Evolutionary conservation across 345 rosid species (phyloP).

Genomic region (Corymbia maculata): DNA sequence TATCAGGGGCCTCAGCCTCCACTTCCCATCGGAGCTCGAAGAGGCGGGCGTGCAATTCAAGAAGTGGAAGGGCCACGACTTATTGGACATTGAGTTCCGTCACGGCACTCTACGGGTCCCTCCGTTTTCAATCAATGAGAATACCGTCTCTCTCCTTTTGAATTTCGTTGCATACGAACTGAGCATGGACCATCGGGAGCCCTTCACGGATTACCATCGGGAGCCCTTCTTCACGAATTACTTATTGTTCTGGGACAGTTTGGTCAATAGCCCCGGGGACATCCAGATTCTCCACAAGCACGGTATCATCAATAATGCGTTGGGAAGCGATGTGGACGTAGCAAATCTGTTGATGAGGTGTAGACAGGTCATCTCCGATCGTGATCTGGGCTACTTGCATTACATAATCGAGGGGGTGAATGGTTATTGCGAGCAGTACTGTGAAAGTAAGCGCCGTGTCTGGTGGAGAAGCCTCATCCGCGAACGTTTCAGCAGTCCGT

Average conservation of each 20-base stretch:
- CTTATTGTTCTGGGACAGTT: slow-evolving; percentile 1
- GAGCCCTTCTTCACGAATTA: slow-evolving; percentile 6
- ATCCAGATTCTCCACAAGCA: not conserved
- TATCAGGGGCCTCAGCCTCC: not conserved
- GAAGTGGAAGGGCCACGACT: not conserved
- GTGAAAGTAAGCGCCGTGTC: not conserved
- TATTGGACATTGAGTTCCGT: not conserved
- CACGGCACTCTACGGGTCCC: not conserved
- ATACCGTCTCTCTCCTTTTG: not conserved
- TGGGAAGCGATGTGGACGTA: not conserved
- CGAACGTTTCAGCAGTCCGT: not conserved
- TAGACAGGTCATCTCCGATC: not conserved
- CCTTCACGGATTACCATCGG: too few species aligned
- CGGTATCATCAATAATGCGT: not conserved
- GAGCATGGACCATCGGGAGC: not conserved
- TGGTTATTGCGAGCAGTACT: not conserved
- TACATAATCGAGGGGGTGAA: not conserved
- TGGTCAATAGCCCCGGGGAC: not conserved
- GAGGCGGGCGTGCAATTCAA: not conserved
- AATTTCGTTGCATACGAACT: slow-evolving; percentile 6
- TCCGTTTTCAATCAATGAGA: not conserved
- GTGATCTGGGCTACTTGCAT: not conserved
- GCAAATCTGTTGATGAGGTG: not conserved
- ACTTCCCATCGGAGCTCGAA: not conserved
- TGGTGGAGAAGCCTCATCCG: not conserved